Base-by-base conservation (phyloP, 2,329 filamentous ascomycete species). In the Canariomyces notabilis region DNA sequence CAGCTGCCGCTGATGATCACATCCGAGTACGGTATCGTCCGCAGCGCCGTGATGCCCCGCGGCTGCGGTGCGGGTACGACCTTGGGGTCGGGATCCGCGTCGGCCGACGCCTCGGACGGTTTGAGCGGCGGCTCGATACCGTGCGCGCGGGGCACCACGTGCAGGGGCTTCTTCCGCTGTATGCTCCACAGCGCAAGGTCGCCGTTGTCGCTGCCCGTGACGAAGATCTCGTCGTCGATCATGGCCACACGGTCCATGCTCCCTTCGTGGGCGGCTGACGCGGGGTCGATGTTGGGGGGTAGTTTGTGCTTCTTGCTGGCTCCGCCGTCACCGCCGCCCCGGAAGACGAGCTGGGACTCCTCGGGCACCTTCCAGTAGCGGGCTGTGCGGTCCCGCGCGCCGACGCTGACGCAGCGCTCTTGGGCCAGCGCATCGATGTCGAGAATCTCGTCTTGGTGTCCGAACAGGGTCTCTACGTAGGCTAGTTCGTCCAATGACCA, bases 351-450 rank as follows among this genome's bases (percentile, higher is more conserved):
- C 64, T 98, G 93, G 1, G 86, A 88, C 69, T 98, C 91, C 59
- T 98, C 93, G 4, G 88, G 82, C 1, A 98, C 90, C 67, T 96
- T 96, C 93, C 93, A 98, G 57, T 95, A 70, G 48, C 93, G 78
- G 32, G 91, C 93, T 2, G 90, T 96, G 47, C 91, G 83, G 65
- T 98, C 93, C 54, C 93, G 78, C 5, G 89, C 85, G 45, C 93
- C 93, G 15, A 95, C 93, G 51, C 85, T 93, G 49, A 97, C 77
- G 63, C 93, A 96, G 39, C 89, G 83, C 66, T 97, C 93, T 57
- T 89, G 82, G 2, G 85, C 83, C 52, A 95, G 76, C 18, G 88
- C 85, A 53, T 87, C 86, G 44, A 98, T 80, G 60, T 89, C 87
- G 31, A 91, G 76, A 5, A 97, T 86, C 54, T 87, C 78, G 63